These are phyloP conservation scores for Priceomyces melissophilus DNA, from an alignment of 805 yeast species.

Conservation along the genomic window DNA sequence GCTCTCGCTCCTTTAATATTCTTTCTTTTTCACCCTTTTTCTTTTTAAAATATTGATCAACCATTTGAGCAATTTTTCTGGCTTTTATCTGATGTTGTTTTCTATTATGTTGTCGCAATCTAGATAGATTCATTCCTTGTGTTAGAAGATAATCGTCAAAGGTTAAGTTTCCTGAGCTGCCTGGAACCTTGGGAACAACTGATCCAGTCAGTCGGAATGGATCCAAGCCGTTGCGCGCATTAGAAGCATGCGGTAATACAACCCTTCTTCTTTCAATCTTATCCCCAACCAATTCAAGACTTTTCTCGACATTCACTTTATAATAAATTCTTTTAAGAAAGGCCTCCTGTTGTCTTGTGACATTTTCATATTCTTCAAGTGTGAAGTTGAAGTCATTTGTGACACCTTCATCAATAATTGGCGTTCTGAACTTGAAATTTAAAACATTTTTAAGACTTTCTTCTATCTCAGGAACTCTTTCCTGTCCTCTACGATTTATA, in stretches of 20 bases:
- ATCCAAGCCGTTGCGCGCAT: slow-evolving; percentile 39
- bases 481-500: slow-evolving; percentile 9
- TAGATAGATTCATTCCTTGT: slow-evolving; percentile 73
- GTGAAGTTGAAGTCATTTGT: slow-evolving; percentile 28
- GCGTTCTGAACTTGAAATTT: slow-evolving; percentile 25
- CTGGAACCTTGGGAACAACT: slow-evolving; percentile 43
- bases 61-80: slow-evolving; percentile 71
- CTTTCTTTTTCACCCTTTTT: slow-evolving; percentile 87
- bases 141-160: slow-evolving; percentile 71
- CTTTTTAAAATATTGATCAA: slow-evolving; percentile 83
- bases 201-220: slow-evolving; percentile 44
- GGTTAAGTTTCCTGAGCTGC: slow-evolving; percentile 40
- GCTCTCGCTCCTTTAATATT: slow-evolving; percentile 69
- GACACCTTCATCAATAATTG: slow-evolving; percentile 37
- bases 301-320: slow-evolving; percentile 31
- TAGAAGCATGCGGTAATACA: slow-evolving; percentile 41
- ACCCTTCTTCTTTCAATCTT: slow-evolving; percentile 48
- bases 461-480: slow-evolving; percentile 26
- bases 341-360: slow-evolving; percentile 50
- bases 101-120: slow-evolving; percentile 62
- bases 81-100: slow-evolving; percentile 64
- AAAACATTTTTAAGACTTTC: slow-evolving; percentile 24
- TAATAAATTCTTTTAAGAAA: slow-evolving; percentile 46
- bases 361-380: slow-evolving; percentile 57
- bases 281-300: slow-evolving; percentile 42